phyloP scores from a whole-genome alignment of 495 filamentous ascomycete species.

The Platismatia glauca region DNA sequence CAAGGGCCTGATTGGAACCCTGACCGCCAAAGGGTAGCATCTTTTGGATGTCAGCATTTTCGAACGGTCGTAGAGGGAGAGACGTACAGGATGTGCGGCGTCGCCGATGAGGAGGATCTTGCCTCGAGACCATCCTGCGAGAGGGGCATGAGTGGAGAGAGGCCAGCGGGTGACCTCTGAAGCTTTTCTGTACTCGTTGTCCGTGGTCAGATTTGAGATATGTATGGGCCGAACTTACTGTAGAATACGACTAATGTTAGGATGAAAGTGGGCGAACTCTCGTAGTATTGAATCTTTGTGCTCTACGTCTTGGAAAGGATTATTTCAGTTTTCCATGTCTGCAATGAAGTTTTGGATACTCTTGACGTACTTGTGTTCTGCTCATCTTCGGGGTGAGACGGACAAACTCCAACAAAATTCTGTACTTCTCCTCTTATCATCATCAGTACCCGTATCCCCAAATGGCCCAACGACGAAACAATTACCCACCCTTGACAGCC shows the following conservation, averaged over 20 bases:
- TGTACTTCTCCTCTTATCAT: neutral
- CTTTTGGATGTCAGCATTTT: constrained; percentile 9
- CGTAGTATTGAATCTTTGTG: neutral
- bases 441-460: neutral
- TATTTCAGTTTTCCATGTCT: neutral
- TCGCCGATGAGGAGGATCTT: constrained; percentile 40
- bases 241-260: neutral
- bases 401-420: neutral
- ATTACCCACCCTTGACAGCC: constrained; percentile 26
- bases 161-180: neutral
- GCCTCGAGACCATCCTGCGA: constrained; percentile 31
- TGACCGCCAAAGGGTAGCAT: constrained; percentile 39
- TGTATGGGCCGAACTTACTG: neutral
- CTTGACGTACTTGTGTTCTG: neutral
- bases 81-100: constrained; percentile 40
- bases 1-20: constrained; percentile 34
- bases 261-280: neutral
- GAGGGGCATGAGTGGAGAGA: constrained; percentile 21
- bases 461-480: constrained; percentile 5
- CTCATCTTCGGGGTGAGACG: neutral
- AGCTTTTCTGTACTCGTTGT: neutral
- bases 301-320: neutral
- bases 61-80: neutral
- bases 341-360: neutral
- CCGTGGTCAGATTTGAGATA: neutral